Conservation (phyloP, 2,329 filamentous ascomycete genomes). For the Fusarium vanettenii region DNA sequence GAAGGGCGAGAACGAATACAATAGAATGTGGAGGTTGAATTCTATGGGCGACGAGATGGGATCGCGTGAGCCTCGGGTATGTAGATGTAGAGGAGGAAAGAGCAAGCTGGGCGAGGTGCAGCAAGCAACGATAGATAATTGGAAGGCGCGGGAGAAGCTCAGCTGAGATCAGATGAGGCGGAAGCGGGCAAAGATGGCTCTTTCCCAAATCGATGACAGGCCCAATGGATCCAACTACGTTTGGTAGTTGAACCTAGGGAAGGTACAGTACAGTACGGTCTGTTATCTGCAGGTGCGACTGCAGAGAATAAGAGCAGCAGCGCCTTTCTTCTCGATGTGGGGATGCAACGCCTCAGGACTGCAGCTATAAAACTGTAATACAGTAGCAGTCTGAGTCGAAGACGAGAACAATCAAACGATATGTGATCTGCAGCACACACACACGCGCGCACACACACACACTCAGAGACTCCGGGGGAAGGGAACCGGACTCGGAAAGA, state of each 20-base stretch:
- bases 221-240: neutral
- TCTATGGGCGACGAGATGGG: constrained; percentile 25
- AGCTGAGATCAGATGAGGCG: constrained; percentile 27
- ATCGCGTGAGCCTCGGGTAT: constrained; percentile 27
- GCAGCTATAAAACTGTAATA: neutral
- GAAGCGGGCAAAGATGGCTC: constrained; percentile 12
- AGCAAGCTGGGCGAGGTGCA: constrained; percentile 12
- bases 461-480: constrained; percentile 32
- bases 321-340: neutral
- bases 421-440: constrained; percentile 27
- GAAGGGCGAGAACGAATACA: neutral
- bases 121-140: neutral
- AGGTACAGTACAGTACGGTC: constrained; percentile 8
- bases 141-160: constrained; percentile 7
- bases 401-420: constrained; percentile 15
- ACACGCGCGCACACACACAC: neutral
- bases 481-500: constrained; percentile 37
- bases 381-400: neutral
- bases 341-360: neutral
- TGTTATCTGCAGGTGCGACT: constrained; percentile 4
- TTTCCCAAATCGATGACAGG: constrained; percentile 11
- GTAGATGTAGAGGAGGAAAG: constrained; percentile 29
- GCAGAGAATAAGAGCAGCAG: neutral
- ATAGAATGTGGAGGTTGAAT: neutral
- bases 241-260: neutral